These are phyloP conservation scores for Pleurotus tuoliensis DNA, from an alignment of 768 basidiomycete species.

Conservation along the genomic window DNA sequence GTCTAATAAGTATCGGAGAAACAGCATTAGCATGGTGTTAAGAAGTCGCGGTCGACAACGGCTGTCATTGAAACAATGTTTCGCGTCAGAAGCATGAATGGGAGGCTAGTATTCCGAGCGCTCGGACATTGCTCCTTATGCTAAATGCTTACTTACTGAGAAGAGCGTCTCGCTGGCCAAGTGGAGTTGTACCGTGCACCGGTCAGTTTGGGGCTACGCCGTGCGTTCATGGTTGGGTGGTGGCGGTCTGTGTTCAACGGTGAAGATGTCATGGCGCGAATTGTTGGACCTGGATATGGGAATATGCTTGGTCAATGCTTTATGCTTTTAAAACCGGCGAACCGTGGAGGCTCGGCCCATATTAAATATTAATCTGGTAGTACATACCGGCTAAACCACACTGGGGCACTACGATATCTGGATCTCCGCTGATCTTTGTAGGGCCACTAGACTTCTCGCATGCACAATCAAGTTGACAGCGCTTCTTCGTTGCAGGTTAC, in stretches of 20 bases:
- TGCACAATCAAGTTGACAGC: not conserved
- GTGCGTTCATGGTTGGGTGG: not conserved
- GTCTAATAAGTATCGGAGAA: not conserved
- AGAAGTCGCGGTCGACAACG: not conserved
- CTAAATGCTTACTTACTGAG: not conserved
- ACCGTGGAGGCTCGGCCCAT: slow-evolving; percentile 8
- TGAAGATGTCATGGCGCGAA: slow-evolving; percentile 6
- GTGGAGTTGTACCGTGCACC: not conserved
- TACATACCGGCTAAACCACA: slow-evolving; percentile 9
- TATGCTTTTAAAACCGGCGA: slow-evolving; percentile 8
- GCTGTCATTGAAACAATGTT: not conserved
- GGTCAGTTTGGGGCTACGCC: not conserved
- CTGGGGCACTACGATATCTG: slow-evolving; percentile 6
- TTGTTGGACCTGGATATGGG: slow-evolving; percentile 7
- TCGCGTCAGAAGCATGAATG: not conserved
- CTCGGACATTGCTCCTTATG: not conserved
- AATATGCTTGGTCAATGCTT: slow-evolving; percentile 5
- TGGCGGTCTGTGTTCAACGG: not conserved
- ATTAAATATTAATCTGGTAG: slow-evolving; percentile 7
- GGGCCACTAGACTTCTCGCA: not conserved
- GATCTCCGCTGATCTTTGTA: slow-evolving; percentile 10
- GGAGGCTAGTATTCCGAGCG: not conserved
- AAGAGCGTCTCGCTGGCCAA: not conserved
- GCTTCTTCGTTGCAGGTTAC: not conserved
- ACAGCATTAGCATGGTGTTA: not conserved